Percentiles rank a stretch among this genome's conserved stretches.
Evolutionary conservation across 2,329 filamentous ascomycete genomes (phyloP).

Genomic region (Aspergillus arachidicola): DNA sequence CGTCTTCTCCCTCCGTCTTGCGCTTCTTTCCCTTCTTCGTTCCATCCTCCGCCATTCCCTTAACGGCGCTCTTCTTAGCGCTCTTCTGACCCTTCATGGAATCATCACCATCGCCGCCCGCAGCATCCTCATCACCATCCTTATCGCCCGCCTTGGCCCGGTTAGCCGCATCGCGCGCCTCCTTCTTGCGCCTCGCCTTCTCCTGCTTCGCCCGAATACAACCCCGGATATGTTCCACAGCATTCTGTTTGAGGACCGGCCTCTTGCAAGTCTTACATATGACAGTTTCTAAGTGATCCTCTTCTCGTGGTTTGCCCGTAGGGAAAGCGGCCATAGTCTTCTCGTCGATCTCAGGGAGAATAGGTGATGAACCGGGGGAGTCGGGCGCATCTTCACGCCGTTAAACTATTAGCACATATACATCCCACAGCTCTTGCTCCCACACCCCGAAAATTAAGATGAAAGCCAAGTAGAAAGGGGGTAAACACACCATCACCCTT

Average conservation of each 20-base stretch:
- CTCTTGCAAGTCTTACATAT: slow-evolving; percentile 96
- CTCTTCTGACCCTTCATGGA: slow-evolving; percentile 63
- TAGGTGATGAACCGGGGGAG: slow-evolving; percentile 43
- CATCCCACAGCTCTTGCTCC: neutral
- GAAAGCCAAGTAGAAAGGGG: slow-evolving; percentile 1
- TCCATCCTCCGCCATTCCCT: slow-evolving; percentile 57
- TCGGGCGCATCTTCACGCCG: slow-evolving; percentile 23
- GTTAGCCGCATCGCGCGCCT: slow-evolving; percentile 70
- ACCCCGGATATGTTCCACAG: slow-evolving; percentile 77
- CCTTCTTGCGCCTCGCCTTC: slow-evolving; percentile 76
- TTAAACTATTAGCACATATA: neutral
- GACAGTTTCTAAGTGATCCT: slow-evolving; percentile 76
- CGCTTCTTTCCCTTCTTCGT: slow-evolving; percentile 73
- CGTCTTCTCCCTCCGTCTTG: slow-evolving; percentile 67
- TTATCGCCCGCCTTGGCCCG: slow-evolving; percentile 56
- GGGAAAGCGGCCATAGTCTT: slow-evolving; percentile 76
- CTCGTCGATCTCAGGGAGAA: slow-evolving; percentile 67
- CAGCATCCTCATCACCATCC: slow-evolving; percentile 41
- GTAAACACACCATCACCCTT: slow-evolving; percentile 34
- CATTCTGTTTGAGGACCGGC: slow-evolving; percentile 73
- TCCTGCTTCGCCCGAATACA: slow-evolving; percentile 85
- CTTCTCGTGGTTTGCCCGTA: slow-evolving; percentile 78
- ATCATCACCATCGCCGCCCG: slow-evolving; percentile 43
- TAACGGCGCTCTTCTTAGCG: slow-evolving; percentile 61
- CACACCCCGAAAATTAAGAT: neutral